These are phyloP conservation scores for Zopfia rhizophila DNA, from an alignment of 2,329 filamentous ascomycete species.

Conservation along the genomic window DNA sequence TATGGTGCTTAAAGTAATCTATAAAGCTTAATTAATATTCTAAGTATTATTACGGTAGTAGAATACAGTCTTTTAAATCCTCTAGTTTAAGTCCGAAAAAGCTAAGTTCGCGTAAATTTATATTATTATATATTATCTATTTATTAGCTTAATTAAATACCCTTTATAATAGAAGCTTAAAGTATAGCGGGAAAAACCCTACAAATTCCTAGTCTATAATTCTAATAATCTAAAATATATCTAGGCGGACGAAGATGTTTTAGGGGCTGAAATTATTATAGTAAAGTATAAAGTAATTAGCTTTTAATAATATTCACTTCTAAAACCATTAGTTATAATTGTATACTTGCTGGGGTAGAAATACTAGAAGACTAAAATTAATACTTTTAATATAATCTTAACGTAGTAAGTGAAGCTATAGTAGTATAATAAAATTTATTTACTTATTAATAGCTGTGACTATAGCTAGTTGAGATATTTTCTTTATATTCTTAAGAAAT, in stretches of 20 bases:
- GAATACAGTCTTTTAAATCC: too few species aligned
- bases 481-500: background rate
- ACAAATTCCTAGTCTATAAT: conserved; percentile 17
- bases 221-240: conserved; percentile 14
- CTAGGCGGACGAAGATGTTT: conserved; percentile 15
- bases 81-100: too few species aligned
- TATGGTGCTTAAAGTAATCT: too few species aligned
- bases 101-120: too few species aligned
- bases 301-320: conserved; percentile 8
- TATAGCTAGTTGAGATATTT: too few species aligned
- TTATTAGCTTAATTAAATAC: too few species aligned
- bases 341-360: conserved; percentile 17
- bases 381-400: conserved; percentile 13
- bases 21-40: too few species aligned
- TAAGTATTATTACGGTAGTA: too few species aligned
- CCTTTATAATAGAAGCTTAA: too few species aligned
- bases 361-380: conserved; percentile 13
- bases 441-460: background rate
- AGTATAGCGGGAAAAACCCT: too few species aligned
- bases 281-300: conserved; percentile 13
- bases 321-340: conserved; percentile 15
- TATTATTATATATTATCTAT: too few species aligned
- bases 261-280: conserved; percentile 18
- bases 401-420: conserved; percentile 14
- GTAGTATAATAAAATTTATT: conserved; percentile 9